Percentiles rank a stretch among this genome's conserved stretches.
Evolutionary conservation across 768 basidiomycete genomes (phyloP).

Genomic region (Hygrophorus russula): DNA sequence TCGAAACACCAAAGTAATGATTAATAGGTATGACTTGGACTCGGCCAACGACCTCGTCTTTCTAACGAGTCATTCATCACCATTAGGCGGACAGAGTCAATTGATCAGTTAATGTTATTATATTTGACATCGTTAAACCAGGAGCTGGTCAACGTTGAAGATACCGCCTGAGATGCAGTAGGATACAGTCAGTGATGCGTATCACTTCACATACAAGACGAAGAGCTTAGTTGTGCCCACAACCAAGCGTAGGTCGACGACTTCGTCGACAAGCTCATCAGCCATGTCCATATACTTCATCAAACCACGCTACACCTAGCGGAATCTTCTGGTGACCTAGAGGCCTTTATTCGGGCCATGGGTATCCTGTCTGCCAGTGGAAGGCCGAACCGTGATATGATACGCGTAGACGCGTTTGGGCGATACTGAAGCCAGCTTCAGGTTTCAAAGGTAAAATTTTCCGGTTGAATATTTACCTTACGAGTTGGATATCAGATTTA

Average conservation of each 20-base stretch:
- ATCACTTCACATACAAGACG: neutral
- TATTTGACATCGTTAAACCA: slow-evolving; percentile 12
- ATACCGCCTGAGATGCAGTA: slow-evolving; percentile 30
- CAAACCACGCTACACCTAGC: slow-evolving; percentile 53
- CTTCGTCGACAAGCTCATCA: slow-evolving; percentile 26
- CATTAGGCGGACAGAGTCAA: no score
- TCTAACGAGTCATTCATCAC: no score
- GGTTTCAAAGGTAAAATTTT: no score
- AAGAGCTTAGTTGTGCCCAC: slow-evolving; percentile 36
- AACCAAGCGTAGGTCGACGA: slow-evolving; percentile 42
- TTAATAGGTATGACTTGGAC: slow-evolving; percentile 2
- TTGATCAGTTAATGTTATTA: neutral
- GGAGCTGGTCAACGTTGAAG: slow-evolving; percentile 30
- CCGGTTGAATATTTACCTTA: no score
- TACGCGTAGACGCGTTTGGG: no score
- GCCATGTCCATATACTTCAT: slow-evolving; percentile 32
- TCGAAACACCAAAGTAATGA: slow-evolving; percentile 12
- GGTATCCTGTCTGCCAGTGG: no score
- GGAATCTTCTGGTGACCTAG: no score
- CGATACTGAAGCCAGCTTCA: no score
- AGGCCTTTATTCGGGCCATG: no score
- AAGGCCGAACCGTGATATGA: no score
- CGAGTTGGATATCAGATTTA: no score
- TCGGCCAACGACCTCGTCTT: neutral
- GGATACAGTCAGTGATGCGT: slow-evolving; percentile 18